phyloP scores from a whole-genome alignment of 164 flowering plant genomes.

The Tetracentron sinense region DNA sequence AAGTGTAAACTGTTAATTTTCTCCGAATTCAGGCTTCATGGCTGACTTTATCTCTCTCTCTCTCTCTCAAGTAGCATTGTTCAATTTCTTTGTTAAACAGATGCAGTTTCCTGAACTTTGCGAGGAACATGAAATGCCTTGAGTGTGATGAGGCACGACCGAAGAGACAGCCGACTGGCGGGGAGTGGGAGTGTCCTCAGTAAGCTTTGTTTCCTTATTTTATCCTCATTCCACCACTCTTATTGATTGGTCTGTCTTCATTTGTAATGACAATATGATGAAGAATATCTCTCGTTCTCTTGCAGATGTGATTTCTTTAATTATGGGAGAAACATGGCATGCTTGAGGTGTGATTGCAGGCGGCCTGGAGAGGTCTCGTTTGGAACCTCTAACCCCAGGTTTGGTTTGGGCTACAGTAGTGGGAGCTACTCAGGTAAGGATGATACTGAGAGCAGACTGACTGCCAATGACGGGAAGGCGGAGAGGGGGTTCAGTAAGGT shows the following conservation, averaged over 20 bases:
- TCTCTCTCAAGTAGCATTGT: neutral
- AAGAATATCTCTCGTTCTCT: neutral
- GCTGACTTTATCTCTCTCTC: no score
- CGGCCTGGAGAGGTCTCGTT: slow-evolving; percentile 44
- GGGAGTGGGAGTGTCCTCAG: slow-evolving; percentile 99
- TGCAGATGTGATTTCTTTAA: slow-evolving; percentile 86
- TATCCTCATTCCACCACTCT: neutral
- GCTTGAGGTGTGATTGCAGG: slow-evolving; percentile 92
- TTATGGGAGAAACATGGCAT: slow-evolving; percentile 64
- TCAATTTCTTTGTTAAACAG: slow-evolving; percentile 1
- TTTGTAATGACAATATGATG: neutral
- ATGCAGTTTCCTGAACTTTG: slow-evolving; percentile 54
- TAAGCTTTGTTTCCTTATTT: slow-evolving; percentile 32
- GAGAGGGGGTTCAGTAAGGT: slow-evolving; percentile 61
- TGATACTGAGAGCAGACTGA: slow-evolving; percentile 37
- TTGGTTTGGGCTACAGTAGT: slow-evolving; percentile 22
- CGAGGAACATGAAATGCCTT: slow-evolving; percentile 77
- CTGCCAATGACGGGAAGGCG: slow-evolving; percentile 61
- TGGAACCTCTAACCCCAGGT: slow-evolving; percentile 11
- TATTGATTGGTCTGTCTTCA: neutral
- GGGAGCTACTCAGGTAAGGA: slow-evolving; percentile 23
- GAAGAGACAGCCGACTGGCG: slow-evolving; percentile 71
- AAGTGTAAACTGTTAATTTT: no score
- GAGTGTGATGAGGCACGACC: slow-evolving; percentile 84
- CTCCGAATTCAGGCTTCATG: no score